A percentile compares a stretch with the other conserved stretches of the same genome.
These are phyloP conservation scores for Pseudognaphalium luteoalbum DNA, from an alignment of 129 eudicot species.

Conservation along the genomic window DNA sequence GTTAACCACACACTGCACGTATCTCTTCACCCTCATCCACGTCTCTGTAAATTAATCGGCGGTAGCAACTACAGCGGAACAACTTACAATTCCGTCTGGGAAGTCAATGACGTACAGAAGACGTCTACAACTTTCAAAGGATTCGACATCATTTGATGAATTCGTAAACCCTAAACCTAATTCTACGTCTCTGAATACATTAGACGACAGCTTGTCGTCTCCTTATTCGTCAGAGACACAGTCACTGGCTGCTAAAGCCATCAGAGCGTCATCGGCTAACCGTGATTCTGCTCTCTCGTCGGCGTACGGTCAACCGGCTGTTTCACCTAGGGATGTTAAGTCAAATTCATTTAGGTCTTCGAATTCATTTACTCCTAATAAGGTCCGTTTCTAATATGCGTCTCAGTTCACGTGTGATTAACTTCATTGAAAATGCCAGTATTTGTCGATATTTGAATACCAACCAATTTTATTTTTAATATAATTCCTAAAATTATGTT, in stretches of 20 bases:
- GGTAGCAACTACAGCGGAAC: neutral
- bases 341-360: slow-evolving; percentile 36
- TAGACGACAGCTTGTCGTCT: too few relatives aligned
- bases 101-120: slow-evolving; percentile 60
- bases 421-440: too few relatives aligned
- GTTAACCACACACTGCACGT: neutral
- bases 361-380: slow-evolving; percentile 31
- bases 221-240: slow-evolving; percentile 44
- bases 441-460: too few relatives aligned
- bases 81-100: neutral
- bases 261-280: slow-evolving; percentile 71
- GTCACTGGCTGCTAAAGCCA: slow-evolving; percentile 78
- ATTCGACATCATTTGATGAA: slow-evolving; percentile 31
- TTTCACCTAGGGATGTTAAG: slow-evolving; percentile 36
- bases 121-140: slow-evolving; percentile 44
- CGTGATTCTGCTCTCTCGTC: slow-evolving; percentile 71
- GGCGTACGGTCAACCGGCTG: slow-evolving; percentile 61
- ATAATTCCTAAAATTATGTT: too few relatives aligned
- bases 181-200: neutral
- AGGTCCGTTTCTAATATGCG: slow-evolving; percentile 31
- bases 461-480: too few relatives aligned
- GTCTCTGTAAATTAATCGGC: neutral
- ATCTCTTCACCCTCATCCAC: slow-evolving; percentile 9
- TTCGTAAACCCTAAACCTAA: slow-evolving; percentile 26
- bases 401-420: too few relatives aligned